These are phyloP conservation scores for Vanrija sp. DNA, from an alignment of 1,284 basidiomycete species.

Conservation along the genomic window DNA sequence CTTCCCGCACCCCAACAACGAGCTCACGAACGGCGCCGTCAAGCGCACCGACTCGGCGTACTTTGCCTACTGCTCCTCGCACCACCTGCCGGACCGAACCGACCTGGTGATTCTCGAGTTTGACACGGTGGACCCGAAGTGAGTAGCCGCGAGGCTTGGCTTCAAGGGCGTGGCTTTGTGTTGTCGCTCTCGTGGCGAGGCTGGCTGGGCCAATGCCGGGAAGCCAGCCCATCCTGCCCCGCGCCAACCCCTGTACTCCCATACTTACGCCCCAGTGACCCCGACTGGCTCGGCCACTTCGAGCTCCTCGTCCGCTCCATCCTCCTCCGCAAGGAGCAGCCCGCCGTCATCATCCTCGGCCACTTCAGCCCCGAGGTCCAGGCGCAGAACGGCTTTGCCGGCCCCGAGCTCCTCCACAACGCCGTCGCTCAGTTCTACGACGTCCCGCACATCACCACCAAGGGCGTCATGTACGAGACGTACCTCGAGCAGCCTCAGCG, in stretches of 20 bases:
- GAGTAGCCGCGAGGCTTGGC: constrained; percentile 41
- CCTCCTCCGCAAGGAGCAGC: constrained; percentile 77
- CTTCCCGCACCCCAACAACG: constrained; percentile 89
- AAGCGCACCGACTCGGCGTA: constrained; percentile 82
- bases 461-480: constrained; percentile 72
- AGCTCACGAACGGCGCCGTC: constrained; percentile 92
- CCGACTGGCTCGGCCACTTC: constrained; percentile 71
- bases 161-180: background rate
- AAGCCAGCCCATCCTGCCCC: background rate
- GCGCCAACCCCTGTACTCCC: no score
- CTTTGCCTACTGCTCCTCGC: constrained; percentile 83
- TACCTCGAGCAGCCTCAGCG: constrained; percentile 72
- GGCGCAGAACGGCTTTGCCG: constrained; percentile 70
- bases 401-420: constrained; percentile 81
- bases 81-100: constrained; percentile 85
- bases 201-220: no score
- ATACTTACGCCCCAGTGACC: constrained; percentile 55
- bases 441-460: constrained; percentile 79
- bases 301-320: constrained; percentile 86
- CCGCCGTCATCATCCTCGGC: constrained; percentile 83
- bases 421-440: constrained; percentile 93
- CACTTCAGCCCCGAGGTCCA: constrained; percentile 85
- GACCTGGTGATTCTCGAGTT: constrained; percentile 92
- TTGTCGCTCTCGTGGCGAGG: no score
- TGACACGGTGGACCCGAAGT: constrained; percentile 81